These are phyloP conservation scores for Spiraea crenata DNA, from an alignment of 331 rosid species.

Conservation along the genomic window DNA sequence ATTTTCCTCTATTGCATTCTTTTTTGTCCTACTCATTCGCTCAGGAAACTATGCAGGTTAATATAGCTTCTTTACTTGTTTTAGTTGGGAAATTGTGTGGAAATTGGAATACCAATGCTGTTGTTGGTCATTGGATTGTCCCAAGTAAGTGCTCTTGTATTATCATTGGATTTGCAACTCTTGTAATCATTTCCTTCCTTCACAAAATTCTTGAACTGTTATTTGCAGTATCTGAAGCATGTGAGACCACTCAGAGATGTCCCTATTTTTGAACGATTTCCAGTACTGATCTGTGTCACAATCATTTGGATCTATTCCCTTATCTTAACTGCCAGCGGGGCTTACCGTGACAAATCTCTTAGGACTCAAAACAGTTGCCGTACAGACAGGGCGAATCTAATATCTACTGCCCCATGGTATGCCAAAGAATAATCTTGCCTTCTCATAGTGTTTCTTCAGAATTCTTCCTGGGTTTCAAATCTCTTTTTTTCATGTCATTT, in stretches of 20 bases:
- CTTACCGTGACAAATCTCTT: conserved; percentile 51
- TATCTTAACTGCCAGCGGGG: conserved; percentile 90
- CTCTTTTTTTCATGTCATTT: conserved; percentile 14
- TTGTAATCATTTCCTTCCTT: conserved; percentile 14
- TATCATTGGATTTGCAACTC: not conserved
- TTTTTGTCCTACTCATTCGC: not conserved
- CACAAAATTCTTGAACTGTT: conserved; percentile 8
- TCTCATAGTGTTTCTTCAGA: not conserved
- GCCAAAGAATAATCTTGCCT: conserved; percentile 10
- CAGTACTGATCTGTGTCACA: conserved; percentile 75
- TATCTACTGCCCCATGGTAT: conserved; percentile 91
- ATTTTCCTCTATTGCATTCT: not conserved
- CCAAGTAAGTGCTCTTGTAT: conserved; percentile 58
- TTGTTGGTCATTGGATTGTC: conserved; percentile 78
- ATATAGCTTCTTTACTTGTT: conserved; percentile 19
- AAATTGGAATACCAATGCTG: conserved; percentile 90
- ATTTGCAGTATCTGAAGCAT: conserved; percentile 89
- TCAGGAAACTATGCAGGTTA: conserved; percentile 4
- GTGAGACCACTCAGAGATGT: conserved; percentile 78
- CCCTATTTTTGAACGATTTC: conserved; percentile 87
- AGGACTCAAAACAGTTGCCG: conserved; percentile 77
- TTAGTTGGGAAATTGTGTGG: conserved; percentile 93
- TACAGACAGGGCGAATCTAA: conserved; percentile 78
- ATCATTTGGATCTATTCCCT: conserved; percentile 87
- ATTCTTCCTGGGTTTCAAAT: conserved; percentile 18